Conservation (phyloP, 2,329 filamentous ascomycete genomes). For the Penicillium sp. region DNA sequence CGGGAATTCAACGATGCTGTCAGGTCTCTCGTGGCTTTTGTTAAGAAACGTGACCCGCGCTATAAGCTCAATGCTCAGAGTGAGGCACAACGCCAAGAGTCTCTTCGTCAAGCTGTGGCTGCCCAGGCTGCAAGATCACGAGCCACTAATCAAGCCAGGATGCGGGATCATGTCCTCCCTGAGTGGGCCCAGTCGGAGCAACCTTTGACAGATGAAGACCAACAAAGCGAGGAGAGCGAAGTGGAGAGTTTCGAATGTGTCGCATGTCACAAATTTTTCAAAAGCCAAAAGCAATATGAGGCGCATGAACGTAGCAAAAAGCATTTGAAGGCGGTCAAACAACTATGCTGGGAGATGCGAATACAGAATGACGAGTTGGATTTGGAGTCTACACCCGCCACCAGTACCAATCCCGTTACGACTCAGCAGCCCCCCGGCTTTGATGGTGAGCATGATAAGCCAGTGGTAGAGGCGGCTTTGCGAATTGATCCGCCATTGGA, state of each 20-base stretch:
- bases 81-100: constrained; percentile 74
- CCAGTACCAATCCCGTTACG: neutral
- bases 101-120: constrained; percentile 70
- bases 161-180: constrained; percentile 61
- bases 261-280: constrained; percentile 64
- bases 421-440: neutral
- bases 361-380: constrained; percentile 63
- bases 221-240: constrained; percentile 46
- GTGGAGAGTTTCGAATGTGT: constrained; percentile 61
- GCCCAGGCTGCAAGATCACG: constrained; percentile 80
- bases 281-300: constrained; percentile 88
- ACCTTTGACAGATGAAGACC: constrained; percentile 47
- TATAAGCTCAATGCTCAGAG: constrained; percentile 73
- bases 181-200: constrained; percentile 69
- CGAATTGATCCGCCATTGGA: neutral
- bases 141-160: constrained; percentile 73
- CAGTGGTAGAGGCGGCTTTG: neutral
- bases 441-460: neutral
- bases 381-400: constrained; percentile 13
- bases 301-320: constrained; percentile 97
- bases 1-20: constrained; percentile 93
- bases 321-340: constrained; percentile 79
- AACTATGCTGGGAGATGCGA: constrained; percentile 76
- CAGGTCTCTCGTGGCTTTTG: constrained; percentile 77
- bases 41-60: constrained; percentile 84